A percentile compares a stretch with the other conserved stretches of the same genome.
Conservation (phyloP, 768 basidiomycete species). For the Pholiota conissans region DNA sequence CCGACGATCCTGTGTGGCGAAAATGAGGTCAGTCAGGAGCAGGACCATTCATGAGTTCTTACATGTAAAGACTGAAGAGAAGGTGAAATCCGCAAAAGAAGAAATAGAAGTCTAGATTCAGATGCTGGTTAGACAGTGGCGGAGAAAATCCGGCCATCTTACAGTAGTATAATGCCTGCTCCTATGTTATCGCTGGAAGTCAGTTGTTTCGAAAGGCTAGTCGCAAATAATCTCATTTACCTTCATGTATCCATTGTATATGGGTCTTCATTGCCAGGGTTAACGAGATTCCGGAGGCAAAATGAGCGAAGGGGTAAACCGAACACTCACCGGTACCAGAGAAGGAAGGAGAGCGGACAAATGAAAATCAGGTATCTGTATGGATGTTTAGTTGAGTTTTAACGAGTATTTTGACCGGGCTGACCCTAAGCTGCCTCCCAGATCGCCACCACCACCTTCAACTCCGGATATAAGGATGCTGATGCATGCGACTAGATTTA, state of each 20-base stretch:
- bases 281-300: constrained; percentile 14
- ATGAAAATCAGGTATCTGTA: constrained; percentile 81
- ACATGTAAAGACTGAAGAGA: constrained; percentile 91
- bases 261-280: constrained; percentile 57
- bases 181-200: constrained; percentile 45
- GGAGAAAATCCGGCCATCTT: constrained; percentile 33
- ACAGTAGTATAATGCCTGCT: constrained; percentile 95
- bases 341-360: constrained; percentile 75
- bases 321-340: constrained; percentile 86
- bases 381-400: constrained; percentile 21
- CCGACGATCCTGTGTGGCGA: constrained; percentile 79
- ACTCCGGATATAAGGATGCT: constrained; percentile 79
- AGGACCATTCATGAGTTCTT: constrained; percentile 31
- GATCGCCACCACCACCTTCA: constrained; percentile 72
- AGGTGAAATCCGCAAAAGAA: constrained; percentile 96
- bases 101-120: constrained; percentile 84
- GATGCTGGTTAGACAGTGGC: constrained; percentile 27
- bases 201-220: constrained; percentile 20
- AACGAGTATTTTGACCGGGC: constrained; percentile 26
- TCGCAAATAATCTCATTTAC: constrained; percentile 41
- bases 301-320: constrained; percentile 11
- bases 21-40: constrained; percentile 27
- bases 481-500: constrained; percentile 92
- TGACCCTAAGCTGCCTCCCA: constrained; percentile 82
- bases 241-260: constrained; percentile 98